Evolutionary conservation across 2,329 filamentous ascomycete species (phyloP).

Genomic region (Didymella keratinophila): DNA sequence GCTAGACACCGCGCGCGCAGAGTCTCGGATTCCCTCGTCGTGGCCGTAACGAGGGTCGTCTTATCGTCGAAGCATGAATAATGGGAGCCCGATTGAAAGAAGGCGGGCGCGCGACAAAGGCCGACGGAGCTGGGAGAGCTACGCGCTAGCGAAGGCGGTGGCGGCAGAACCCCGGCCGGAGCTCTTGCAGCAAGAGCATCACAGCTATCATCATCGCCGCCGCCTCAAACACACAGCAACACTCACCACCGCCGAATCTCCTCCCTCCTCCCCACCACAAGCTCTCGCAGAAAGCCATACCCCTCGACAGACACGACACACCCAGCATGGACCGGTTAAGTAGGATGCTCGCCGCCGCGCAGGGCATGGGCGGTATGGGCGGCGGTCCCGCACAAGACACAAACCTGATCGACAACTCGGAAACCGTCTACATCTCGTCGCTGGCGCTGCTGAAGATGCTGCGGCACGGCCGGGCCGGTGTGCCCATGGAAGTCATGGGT

Average conservation of each 20-base stretch:
- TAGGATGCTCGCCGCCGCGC: conserved; percentile 81
- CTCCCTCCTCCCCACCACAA: neutral
- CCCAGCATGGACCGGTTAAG: conserved; percentile 87
- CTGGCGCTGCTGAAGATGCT: conserved; percentile 98
- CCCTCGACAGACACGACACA: neutral
- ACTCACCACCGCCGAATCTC: neutral
- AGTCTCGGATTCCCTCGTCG: neutral
- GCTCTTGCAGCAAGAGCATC: conserved; percentile 1
- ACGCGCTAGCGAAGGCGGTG: conserved; percentile 1
- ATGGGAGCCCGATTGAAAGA: conserved; percentile 6
- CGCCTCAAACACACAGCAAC: neutral
- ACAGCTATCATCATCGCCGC: conserved; percentile 23
- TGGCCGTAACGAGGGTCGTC: neutral
- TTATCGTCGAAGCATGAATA: conserved; percentile 10
- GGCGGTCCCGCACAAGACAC: conserved; percentile 68
- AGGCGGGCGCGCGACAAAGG: conserved; percentile 16
- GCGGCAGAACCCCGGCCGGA: neutral
- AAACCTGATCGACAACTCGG: conserved; percentile 96
- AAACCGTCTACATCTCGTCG: conserved; percentile 99
- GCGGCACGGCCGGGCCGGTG: conserved; percentile 93
- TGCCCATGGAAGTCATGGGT: conserved; percentile 99
- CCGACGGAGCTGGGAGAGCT: conserved; percentile 15
- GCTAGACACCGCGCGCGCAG: neutral
- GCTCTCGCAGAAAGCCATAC: neutral
- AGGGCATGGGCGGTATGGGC: conserved; percentile 70